Base-by-base conservation (phyloP, 768 basidiomycete genomes). In the Mycena venus region DNA sequence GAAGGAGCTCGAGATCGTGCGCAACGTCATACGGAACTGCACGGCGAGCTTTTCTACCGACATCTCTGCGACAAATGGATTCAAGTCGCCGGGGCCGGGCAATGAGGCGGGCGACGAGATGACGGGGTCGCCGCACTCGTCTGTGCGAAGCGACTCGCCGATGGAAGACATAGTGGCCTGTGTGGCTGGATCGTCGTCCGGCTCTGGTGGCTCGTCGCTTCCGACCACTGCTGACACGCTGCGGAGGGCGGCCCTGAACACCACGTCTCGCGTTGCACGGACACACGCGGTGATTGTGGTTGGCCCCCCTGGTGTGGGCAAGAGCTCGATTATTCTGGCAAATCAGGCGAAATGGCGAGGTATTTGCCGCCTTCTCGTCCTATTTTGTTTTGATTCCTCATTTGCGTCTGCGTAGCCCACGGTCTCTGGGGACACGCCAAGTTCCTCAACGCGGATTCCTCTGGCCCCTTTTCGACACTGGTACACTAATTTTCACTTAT, bases 351-450 rank as follows among this genome's bases (percentile, higher is more conserved):
- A 90, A 79, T 94, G 93, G 93, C 82, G 93, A 83, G 87, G 92
- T 62, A 62, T 31, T 19, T 44, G 9, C 4, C 14, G 27, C 15
- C 19, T 32, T 14, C n/a, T n/a, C 36, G 17, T 62, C 4, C 9
- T 91, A 77, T n/a, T 4, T 79, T 86, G 70, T 5, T 47, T 38
- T 74, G 34, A n/a, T 53, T 19, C 42, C 11, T 68, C 36, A 51
- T 55, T 25, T 23, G 4, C 12, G 4, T 32, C 65, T 56, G 14
- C 19, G 12, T 60, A 91, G 90, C 88, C 25, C 92, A 93, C 75
- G 93, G 93, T 5, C 86, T 94, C 7, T 94, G 93, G 93, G 93
- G 93, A 17, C 92, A 94, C 74, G 92, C 93, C 9, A 94, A 93
- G 82, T 94, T 94, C 74, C 90, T 92, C 76, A 88, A 85, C 60